phyloP scores from a whole-genome alignment of 1,139 yeast species.

The Yamadazyma atlantica region DNA sequence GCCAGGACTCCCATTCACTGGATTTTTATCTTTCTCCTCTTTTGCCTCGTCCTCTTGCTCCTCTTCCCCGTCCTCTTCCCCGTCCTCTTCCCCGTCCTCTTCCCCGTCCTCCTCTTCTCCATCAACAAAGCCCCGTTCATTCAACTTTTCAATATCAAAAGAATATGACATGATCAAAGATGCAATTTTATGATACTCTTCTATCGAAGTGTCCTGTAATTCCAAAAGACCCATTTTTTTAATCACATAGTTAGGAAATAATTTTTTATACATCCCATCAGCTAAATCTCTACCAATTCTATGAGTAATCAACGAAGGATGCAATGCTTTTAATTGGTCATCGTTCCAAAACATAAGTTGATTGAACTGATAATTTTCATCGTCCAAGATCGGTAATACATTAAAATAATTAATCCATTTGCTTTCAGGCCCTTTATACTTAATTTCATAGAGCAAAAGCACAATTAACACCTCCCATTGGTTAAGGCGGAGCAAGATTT shows the following conservation, averaged over 20 bases:
- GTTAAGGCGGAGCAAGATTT: conserved; percentile 42
- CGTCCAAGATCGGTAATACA: conserved; percentile 57
- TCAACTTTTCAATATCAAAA: conserved; percentile 33
- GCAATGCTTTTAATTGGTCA: conserved; percentile 47
- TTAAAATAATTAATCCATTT: conserved; percentile 71
- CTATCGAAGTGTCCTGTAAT: conserved; percentile 40
- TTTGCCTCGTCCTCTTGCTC: conserved; percentile 12
- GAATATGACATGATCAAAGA: conserved; percentile 50
- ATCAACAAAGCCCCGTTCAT: conserved; percentile 16
- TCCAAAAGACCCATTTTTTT: conserved; percentile 24
- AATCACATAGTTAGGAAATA: conserved; percentile 24
- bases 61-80: conserved; percentile 17
- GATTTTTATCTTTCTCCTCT: neutral
- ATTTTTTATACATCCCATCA: conserved; percentile 50
- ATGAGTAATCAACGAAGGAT: conserved; percentile 69
- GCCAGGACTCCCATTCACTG: conserved; percentile 1
- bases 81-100: conserved; percentile 18
- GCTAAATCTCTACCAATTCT: conserved; percentile 76
- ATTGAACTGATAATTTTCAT: conserved; percentile 43
- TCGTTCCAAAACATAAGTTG: conserved; percentile 81
- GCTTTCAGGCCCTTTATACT: conserved; percentile 41
- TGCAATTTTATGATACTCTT: conserved; percentile 70
- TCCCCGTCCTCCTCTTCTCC: conserved; percentile 18
- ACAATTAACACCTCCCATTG: conserved; percentile 82
- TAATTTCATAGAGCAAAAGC: conserved; percentile 58